Conservation (phyloP, 768 basidiomycete genomes). For the Boletus rubropictus region DNA sequence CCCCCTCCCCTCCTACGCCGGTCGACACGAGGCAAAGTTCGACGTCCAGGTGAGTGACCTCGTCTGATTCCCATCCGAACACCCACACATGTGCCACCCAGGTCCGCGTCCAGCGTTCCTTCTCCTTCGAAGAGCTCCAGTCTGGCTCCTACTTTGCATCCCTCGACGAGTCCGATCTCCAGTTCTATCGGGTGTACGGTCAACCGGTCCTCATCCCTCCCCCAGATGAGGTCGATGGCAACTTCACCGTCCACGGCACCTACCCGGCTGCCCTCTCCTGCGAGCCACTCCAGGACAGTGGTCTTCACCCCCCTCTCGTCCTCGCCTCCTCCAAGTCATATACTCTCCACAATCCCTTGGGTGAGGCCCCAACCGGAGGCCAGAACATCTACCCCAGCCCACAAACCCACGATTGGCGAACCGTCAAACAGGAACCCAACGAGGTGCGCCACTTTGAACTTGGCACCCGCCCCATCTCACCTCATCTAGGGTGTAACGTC, state of each 20-base stretch:
- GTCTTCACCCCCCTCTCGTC: conserved; percentile 8
- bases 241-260: conserved; percentile 11
- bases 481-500: conserved; percentile 4
- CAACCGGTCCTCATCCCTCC: conserved; percentile 30
- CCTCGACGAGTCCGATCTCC: conserved; percentile 30
- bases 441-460: conserved; percentile 25
- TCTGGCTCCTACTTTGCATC: conserved; percentile 28
- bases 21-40: conserved; percentile 28
- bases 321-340: conserved; percentile 25
- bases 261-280: conserved; percentile 7
- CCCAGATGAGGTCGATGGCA: conserved; percentile 18
- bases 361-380: conserved; percentile 4
- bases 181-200: conserved; percentile 30
- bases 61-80: not conserved
- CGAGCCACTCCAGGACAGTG: not conserved
- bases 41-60: conserved; percentile 24
- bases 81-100: conserved; percentile 1
- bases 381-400: not conserved
- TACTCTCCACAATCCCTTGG: conserved; percentile 26
- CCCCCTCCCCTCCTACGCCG: too few species aligned
- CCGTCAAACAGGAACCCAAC: conserved; percentile 21
- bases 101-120: conserved; percentile 29
- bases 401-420: conserved; percentile 11
- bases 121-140: conserved; percentile 32
- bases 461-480: conserved; percentile 7